These are phyloP conservation scores for Cyberlindnera amylophila DNA, from an alignment of 805 yeast genomes.

Conservation along the genomic window DNA sequence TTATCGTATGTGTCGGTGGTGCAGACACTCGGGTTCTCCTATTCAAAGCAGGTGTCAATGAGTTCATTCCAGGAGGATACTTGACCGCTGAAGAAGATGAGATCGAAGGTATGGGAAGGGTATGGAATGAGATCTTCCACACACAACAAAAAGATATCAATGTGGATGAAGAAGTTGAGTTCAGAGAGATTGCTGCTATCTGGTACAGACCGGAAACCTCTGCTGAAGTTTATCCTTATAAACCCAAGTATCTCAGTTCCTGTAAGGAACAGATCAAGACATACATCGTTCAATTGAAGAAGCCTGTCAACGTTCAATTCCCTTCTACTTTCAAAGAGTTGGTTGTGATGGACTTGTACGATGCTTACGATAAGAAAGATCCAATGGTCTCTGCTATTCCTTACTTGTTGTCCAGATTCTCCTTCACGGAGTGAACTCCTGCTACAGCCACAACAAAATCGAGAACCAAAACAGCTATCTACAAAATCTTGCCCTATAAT, in stretches of 20 bases:
- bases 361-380: constrained; percentile 16
- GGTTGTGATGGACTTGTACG: constrained; percentile 8
- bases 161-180: constrained; percentile 7
- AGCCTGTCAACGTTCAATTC: constrained; percentile 3
- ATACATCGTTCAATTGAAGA: constrained; percentile 9
- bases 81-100: constrained; percentile 16
- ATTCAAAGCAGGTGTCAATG: constrained; percentile 5
- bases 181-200: constrained; percentile 6
- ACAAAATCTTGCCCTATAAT: too few relatives aligned
- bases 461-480: too few relatives aligned
- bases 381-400: constrained; percentile 29
- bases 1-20: constrained; percentile 13
- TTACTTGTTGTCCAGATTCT: constrained; percentile 29
- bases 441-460: neutral
- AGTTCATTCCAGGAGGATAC: constrained; percentile 15
- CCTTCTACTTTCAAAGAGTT: constrained; percentile 8
- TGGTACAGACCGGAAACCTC: constrained; percentile 21
- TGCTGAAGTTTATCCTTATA: constrained; percentile 17
- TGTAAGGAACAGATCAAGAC: constrained; percentile 16
- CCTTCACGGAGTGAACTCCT: neutral
- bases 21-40: constrained; percentile 14
- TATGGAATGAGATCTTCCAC: constrained; percentile 14
- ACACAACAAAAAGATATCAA: neutral
- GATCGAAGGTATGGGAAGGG: constrained; percentile 8
- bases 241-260: constrained; percentile 7